Evolutionary conservation across 2,329 filamentous ascomycete species (phyloP).

Genomic region (Neofusicoccum sp.): DNA sequence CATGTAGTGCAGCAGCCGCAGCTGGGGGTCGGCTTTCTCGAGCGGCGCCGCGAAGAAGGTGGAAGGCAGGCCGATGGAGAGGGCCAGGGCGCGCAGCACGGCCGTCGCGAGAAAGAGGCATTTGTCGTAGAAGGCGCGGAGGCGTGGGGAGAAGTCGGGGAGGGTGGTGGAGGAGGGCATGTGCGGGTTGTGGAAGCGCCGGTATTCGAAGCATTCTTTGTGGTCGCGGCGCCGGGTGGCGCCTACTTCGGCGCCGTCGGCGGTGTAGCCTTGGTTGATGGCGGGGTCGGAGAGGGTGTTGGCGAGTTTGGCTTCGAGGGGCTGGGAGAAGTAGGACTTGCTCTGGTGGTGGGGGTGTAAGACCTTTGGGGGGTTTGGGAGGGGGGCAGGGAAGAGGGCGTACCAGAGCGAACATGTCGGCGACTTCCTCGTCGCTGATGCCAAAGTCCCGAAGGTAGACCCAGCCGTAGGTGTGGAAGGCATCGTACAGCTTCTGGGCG

Average conservation of each 20-base stretch:
- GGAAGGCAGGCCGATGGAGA: conserved; percentile 72
- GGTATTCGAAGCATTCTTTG: conserved; percentile 63
- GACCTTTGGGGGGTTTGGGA: neutral
- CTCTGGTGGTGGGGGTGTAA: conserved; percentile 21
- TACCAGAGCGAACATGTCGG: conserved; percentile 56
- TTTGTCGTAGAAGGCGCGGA: conserved; percentile 69
- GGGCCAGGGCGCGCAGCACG: conserved; percentile 79
- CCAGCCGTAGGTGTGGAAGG: conserved; percentile 84
- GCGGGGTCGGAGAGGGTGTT: conserved; percentile 43
- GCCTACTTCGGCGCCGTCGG: conserved; percentile 44
- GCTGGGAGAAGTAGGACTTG: conserved; percentile 39
- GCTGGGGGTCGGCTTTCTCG: conserved; percentile 49
- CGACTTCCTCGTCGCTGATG: conserved; percentile 59
- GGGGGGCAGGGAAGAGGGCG: neutral
- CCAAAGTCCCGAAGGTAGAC: conserved; percentile 81
- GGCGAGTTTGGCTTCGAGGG: conserved; percentile 38
- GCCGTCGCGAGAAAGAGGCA: conserved; percentile 73
- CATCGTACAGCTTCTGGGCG: conserved; percentile 70
- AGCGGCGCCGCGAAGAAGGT: conserved; percentile 75
- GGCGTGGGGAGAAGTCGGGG: conserved; percentile 63
- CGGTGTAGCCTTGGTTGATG: conserved; percentile 49
- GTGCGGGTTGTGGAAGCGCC: conserved; percentile 57
- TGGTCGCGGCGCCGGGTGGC: conserved; percentile 39
- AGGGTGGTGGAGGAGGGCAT: conserved; percentile 60
- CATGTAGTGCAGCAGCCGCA: conserved; percentile 77